Evolutionary conservation across 129 eudicot species (phyloP).

Genomic region (Chrysanthemum seticuspe): DNA sequence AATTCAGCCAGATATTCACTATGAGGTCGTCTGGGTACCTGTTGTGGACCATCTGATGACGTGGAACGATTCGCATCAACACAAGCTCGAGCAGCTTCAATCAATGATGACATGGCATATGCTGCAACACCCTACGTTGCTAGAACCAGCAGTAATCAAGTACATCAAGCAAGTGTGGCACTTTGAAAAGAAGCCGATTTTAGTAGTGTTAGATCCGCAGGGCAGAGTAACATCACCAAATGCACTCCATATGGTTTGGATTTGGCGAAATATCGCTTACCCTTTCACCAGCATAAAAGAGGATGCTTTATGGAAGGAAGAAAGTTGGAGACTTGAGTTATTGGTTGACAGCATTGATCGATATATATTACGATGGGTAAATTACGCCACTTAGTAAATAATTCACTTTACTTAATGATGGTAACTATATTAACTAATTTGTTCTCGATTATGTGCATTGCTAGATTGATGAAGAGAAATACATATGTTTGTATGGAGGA

Average conservation of each 20-base stretch:
- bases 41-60: constrained; percentile 46
- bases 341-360: constrained; percentile 69
- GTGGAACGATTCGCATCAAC: constrained; percentile 61
- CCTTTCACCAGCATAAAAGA: constrained; percentile 69
- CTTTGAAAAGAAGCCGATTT: constrained; percentile 55
- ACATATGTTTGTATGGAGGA: constrained; percentile 90
- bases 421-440: constrained; percentile 5
- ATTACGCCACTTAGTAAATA: not conserved
- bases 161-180: constrained; percentile 82
- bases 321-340: constrained; percentile 77
- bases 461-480: constrained; percentile 59
- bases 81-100: constrained; percentile 58
- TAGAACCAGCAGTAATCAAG: constrained; percentile 67
- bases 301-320: constrained; percentile 67
- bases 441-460: constrained; percentile 17
- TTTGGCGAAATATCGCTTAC: constrained; percentile 78
- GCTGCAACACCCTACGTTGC: constrained; percentile 61
- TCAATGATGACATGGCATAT: constrained; percentile 83
- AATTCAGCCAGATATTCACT: constrained; percentile 42
- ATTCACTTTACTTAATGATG: not conserved
- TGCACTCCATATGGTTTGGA: constrained; percentile 87
- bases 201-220: constrained; percentile 77
- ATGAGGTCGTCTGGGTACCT: constrained; percentile 89
- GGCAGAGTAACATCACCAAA: constrained; percentile 70
- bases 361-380: constrained; percentile 60